Percentiles rank a stretch among this genome's conserved stretches.
phyloP scores from a whole-genome alignment of 345 rosid genomes.

The Laguncularia racemosa region DNA sequence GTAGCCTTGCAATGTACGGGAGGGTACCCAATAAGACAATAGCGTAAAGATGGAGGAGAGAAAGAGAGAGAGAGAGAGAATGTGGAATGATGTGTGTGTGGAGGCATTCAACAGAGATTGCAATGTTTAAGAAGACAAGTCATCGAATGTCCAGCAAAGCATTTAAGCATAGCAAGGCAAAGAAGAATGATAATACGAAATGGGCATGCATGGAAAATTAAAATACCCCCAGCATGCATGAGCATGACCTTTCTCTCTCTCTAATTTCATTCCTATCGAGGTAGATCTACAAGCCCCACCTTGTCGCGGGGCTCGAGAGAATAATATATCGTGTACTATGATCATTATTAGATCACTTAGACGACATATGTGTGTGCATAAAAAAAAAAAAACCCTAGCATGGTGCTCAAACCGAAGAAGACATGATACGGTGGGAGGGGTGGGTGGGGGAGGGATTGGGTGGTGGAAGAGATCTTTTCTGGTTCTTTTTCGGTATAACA shows the following conservation, averaged over 20 bases:
- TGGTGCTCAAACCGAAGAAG: no score
- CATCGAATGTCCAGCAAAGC: no score
- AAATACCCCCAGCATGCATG: no score
- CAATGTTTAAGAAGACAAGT: not conserved
- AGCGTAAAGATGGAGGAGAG: not conserved
- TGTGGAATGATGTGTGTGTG: constrained; percentile 11
- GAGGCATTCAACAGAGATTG: no score
- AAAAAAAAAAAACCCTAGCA: no score
- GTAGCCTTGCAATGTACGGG: not conserved
- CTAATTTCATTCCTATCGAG: constrained; percentile 5
- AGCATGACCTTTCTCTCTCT: no score
- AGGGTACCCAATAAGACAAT: not conserved
- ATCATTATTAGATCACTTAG: constrained; percentile 8
- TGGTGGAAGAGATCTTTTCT: no score
- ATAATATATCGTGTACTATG: not conserved
- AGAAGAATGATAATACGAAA: not conserved
- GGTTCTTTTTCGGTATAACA: no score
- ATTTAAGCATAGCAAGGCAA: constrained; percentile 7
- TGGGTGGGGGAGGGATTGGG: no score
- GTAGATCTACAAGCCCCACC: constrained; percentile 3
- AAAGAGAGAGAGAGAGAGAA: constrained; percentile 2
- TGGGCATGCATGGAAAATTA: not conserved
- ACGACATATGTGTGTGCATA: no score
- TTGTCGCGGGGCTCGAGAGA: constrained; percentile 13
- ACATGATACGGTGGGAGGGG: no score